These are phyloP conservation scores for Thielaviopsis ethacetica DNA, from an alignment of 2,329 filamentous ascomycete species.

Conservation along the genomic window DNA sequence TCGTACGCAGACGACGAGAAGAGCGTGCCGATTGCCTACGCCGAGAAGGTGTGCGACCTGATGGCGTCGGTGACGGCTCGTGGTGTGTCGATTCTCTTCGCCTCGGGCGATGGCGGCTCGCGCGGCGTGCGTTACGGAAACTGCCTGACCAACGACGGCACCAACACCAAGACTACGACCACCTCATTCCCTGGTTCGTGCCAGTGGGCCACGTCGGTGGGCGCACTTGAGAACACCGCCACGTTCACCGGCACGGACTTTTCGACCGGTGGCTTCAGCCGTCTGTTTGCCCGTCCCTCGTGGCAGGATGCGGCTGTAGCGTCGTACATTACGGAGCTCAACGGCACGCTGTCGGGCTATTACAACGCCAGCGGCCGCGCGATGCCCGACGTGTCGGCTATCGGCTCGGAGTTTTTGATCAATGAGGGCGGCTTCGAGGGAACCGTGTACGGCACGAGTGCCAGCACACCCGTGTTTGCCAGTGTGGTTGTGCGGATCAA, in stretches of 20 bases:
- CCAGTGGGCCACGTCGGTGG: constrained; percentile 51
- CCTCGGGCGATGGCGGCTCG: constrained; percentile 34
- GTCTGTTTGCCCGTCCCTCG: constrained; percentile 27
- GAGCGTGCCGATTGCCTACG: constrained; percentile 34
- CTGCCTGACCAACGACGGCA: constrained; percentile 44
- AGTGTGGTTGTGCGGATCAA: constrained; percentile 38
- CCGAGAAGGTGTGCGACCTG: constrained; percentile 33
- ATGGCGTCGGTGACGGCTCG: constrained; percentile 37
- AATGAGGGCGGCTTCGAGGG: constrained; percentile 17
- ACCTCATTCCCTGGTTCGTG: constrained; percentile 50
- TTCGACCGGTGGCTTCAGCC: constrained; percentile 36
- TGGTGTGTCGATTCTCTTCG: constrained; percentile 33
- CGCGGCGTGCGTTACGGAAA: constrained; percentile 28
- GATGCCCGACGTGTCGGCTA: constrained; percentile 34
- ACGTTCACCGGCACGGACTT: constrained; percentile 27
- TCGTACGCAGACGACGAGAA: constrained; percentile 44
- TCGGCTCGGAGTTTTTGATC: constrained; percentile 40
- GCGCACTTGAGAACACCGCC: constrained; percentile 32
- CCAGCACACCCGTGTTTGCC: constrained; percentile 37
- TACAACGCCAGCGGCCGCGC: constrained; percentile 31
- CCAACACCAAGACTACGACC: constrained; percentile 35
- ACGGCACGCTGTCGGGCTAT: constrained; percentile 25
- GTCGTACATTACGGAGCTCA: constrained; percentile 25
- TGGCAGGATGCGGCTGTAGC: constrained; percentile 29
- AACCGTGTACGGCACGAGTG: constrained; percentile 29